phyloP scores from a whole-genome alignment of 2,329 filamentous ascomycete species.

The Massarina eburnea region DNA sequence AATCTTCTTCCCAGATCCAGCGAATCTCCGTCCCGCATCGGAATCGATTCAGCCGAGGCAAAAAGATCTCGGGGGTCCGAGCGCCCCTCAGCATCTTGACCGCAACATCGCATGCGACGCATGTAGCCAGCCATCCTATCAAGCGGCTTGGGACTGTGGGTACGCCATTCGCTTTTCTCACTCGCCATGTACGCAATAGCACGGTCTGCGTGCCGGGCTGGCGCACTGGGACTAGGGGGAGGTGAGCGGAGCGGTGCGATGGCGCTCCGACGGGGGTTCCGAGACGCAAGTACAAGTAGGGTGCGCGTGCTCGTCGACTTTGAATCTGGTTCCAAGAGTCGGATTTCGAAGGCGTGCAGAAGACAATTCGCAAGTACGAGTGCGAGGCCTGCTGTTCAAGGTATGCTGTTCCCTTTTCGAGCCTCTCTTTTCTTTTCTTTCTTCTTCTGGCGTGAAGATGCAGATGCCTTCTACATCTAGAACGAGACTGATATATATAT shows the following conservation, averaged over 20 bases:
- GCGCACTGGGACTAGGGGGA: conserved; percentile 1
- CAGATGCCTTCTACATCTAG: not conserved
- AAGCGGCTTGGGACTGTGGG: not conserved
- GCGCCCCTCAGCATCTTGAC: too few species aligned
- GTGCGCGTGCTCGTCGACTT: not conserved
- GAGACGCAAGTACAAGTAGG: conserved; percentile 4
- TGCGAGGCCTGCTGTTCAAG: too few species aligned
- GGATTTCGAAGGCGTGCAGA: too few species aligned
- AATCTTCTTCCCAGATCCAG: too few species aligned
- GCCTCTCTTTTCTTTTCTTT: too few species aligned
- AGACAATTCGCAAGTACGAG: too few species aligned
- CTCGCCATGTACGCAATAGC: conserved; percentile 11
- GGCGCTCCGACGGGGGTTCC: conserved; percentile 8
- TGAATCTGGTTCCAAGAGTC: not conserved
- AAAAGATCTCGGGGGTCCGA: not conserved
- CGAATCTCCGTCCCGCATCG: too few species aligned
- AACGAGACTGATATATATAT: too few species aligned
- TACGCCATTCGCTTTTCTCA: not conserved
- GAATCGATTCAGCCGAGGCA: too few species aligned
- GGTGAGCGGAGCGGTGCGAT: conserved; percentile 8
- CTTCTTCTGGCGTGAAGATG: too few species aligned
- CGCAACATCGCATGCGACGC: conserved; percentile 1
- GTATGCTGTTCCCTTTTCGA: too few species aligned
- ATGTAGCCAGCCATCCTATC: not conserved
- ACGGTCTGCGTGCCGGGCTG: conserved; percentile 14